phyloP scores from a whole-genome alignment of 108 stramenopile genomes.

The Poteriospumella lacustris region DNA sequence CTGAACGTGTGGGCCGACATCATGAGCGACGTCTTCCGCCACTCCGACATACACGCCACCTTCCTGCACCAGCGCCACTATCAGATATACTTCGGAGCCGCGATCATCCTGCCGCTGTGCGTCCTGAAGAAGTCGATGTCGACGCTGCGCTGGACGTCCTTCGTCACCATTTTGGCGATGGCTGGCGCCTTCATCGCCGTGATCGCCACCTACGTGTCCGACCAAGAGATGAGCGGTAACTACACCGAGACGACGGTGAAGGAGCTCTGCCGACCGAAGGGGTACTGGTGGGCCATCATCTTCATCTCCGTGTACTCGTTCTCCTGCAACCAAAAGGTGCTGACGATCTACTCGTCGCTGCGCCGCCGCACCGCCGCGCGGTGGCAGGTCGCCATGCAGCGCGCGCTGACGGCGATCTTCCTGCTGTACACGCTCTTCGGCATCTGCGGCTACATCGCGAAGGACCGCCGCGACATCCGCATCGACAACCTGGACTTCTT shows the following conservation, averaged over 20 bases:
- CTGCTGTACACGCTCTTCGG: background rate
- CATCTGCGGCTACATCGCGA: background rate
- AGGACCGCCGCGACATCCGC: background rate
- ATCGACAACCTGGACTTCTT: background rate
- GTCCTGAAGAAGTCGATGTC: background rate
- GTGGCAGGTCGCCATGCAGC: background rate
- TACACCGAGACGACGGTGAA: background rate
- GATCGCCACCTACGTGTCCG: background rate
- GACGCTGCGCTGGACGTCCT: background rate
- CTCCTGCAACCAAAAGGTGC: background rate
- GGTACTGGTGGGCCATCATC: background rate
- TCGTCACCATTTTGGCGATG: background rate
- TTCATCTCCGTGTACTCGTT: background rate
- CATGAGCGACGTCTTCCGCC: background rate
- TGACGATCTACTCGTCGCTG: background rate
- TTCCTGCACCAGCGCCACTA: background rate
- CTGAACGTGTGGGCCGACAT: conserved; percentile 17
- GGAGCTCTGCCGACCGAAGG: background rate
- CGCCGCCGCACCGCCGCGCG: background rate
- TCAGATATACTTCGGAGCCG: background rate
- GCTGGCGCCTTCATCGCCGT: background rate
- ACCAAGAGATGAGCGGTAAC: too few species aligned
- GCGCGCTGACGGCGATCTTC: background rate
- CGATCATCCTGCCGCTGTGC: background rate
- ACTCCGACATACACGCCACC: too few species aligned